Base-by-base conservation (phyloP, 2,329 filamentous ascomycete genomes). In the Penicillium sclerotiorum region DNA sequence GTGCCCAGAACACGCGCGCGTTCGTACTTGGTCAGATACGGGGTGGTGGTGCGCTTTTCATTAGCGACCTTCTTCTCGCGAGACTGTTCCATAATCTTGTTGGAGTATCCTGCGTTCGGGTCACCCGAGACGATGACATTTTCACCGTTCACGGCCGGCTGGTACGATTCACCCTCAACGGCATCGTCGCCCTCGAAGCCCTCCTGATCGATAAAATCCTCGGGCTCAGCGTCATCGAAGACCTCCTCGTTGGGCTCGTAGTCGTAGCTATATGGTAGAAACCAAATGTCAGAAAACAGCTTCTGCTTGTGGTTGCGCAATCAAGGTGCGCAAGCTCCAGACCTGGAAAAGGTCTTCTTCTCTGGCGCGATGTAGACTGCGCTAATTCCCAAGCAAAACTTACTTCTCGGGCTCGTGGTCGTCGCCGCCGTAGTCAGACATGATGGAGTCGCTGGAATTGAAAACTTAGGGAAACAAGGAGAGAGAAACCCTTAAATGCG, bases 1-100 rank as follows among this genome's bases (percentile, higher is more conserved):
- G 94, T 97, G 40, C 94, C 94, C 57, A 99, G 77, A 51, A 99
- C 93, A 67, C 94, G 86, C 56, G 94, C 94, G 63, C 87, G 84
- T 80, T 99, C 94, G 75, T 99, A 99, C 78, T 99, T 99, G 60
- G 94, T 99, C 93, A 99, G 95, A 77, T 96, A 99, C 2, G 93
- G 94, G 23, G 94, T 99, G 8, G 94, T 99, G 21, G 84, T 88
- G 64, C 94, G 85, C 74, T 95, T 84, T 59, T 92, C 89, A 60
- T 90, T 89, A 48, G 91, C 83, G 43, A 99, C 93, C 76, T 90
- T 95, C 82, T 95, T 96, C 75, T 92, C 78, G 67, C 81, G 80
- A 54, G 81, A 66, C 59, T 78, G 77, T 58, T 80, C 74, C 67
- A 85, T 78, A 23, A 80, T 80, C 56, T 84, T 84, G 55, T 77